Percentiles rank a stretch among this genome's conserved stretches.
phyloP scores from a whole-genome alignment of 106 monocot species.

The Acanthochlamys bracteata region DNA sequence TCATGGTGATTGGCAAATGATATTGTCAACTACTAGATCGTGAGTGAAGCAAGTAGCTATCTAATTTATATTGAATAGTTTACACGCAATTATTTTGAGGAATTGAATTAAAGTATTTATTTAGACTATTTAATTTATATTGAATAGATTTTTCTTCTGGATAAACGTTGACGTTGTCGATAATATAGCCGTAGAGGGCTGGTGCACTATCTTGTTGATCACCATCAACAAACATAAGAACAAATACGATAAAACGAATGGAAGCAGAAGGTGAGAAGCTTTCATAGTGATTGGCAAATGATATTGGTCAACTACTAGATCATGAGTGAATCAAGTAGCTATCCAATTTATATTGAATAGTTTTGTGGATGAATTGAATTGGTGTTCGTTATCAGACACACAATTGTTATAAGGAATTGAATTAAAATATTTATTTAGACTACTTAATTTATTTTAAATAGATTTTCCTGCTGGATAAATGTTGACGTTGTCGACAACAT shows the following conservation, averaged over 20 bases:
- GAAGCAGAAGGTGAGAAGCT: background rate
- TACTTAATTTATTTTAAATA: too few relatives aligned
- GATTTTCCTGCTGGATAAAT: constrained; percentile 7
- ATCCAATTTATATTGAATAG: background rate
- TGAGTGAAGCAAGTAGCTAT: background rate
- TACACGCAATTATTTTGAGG: background rate
- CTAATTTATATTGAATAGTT: background rate
- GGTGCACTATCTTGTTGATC: background rate
- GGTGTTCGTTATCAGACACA: too few relatives aligned
- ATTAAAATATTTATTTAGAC: too few relatives aligned
- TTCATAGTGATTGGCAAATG: background rate
- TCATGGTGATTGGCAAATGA: background rate
- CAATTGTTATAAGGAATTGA: too few relatives aligned
- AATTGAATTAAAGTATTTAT: background rate
- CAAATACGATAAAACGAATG: background rate
- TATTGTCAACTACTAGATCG: background rate
- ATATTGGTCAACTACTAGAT: background rate
- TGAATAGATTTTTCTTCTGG: constrained; percentile 17
- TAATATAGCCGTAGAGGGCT: constrained; percentile 33
- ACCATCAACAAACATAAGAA: background rate
- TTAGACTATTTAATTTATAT: too few relatives aligned
- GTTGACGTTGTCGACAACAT: constrained; percentile 16
- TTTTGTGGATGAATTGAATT: background rate
- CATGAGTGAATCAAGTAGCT: background rate
- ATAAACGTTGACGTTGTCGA: constrained; percentile 7